Base-by-base conservation (phyloP, 106 monocot species). In the Chionographis japonica region DNA sequence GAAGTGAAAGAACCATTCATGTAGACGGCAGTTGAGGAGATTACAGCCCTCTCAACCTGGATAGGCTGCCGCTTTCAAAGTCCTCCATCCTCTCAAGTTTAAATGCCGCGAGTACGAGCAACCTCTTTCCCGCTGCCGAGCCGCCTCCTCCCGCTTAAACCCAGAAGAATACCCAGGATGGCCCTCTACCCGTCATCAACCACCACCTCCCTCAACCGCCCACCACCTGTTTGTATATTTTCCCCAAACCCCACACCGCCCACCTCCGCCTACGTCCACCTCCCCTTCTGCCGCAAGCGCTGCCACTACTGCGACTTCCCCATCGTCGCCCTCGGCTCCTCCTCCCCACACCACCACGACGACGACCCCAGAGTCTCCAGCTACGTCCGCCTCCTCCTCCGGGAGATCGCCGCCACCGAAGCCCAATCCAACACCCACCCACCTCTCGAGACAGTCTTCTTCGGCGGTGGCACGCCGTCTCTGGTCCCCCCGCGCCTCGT, bases 241-340 rank as follows among this genome's bases (percentile, higher is more conserved):
- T 67, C 82, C 77, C 73, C 75, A 14, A n/a, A 54, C 27, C 3
- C 60, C 5, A 4, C 68, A 2, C 37, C 49, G 8, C 84, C 84
- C 12, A 73, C 75, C 61, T 87, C 95, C 27, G 91, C 80, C 37
- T 97, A 97, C 80, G 68, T 97, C 62, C 97, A 97, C 78, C 97
- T 97, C 80, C 97, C 97, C 40, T 97, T 97, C 78, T 92, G 97
- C 86, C 97, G 89, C 70, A 82, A 81, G 36, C 89, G 97, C 40
- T 97, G 97, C 84, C 97, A 97, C 76, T 97, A 92, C 76, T 97
- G 92, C 62, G 97, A 91, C 74, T 97, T 97, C 70, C 86, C 97
- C 65, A 86, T 97, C 74, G 52, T 97, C 52, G 95, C 95, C 59
- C 95, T 97, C 37, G 95, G 95, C 51, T 74, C 85, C 36, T 68